Evolutionary conservation across 257 asterid species (phyloP).

Genomic region (Gentiana straminea): DNA sequence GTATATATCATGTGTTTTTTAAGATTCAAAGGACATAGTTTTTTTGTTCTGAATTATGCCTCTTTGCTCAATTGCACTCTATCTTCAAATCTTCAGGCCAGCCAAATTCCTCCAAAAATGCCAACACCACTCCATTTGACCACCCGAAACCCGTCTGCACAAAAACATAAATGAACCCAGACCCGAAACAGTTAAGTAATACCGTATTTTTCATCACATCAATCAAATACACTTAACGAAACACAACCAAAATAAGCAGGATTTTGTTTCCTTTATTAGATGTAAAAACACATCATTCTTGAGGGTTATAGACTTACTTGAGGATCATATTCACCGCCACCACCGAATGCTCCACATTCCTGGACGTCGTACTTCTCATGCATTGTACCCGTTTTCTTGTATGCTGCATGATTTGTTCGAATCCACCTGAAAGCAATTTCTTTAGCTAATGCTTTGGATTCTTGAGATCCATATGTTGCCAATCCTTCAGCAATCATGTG

Average conservation of each 20-base stretch:
- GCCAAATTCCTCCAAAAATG: conserved; percentile 89
- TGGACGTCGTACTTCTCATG: conserved; percentile 73
- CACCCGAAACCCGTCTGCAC: conserved; percentile 96
- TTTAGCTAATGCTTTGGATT: conserved; percentile 39
- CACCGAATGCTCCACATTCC: conserved; percentile 63
- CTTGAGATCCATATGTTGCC: conserved; percentile 32
- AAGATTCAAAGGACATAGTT: too few species aligned
- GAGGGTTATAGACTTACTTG: conserved; percentile 44
- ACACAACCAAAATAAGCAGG: too few species aligned
- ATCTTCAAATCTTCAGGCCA: conserved; percentile 52
- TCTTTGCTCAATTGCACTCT: conserved; percentile 26
- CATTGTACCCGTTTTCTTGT: conserved; percentile 65
- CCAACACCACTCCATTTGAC: conserved; percentile 87
- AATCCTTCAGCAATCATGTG: conserved; percentile 91
- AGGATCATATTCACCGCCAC: conserved; percentile 76
- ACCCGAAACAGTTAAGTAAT: not conserved
- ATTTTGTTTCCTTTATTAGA: too few species aligned
- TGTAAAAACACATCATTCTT: too few species aligned
- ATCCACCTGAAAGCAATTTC: conserved; percentile 72
- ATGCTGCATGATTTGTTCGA: conserved; percentile 60
- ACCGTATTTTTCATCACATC: not conserved
- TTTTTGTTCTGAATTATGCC: too few species aligned
- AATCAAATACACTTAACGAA: too few species aligned
- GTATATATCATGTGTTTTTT: too few species aligned
- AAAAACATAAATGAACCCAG: not conserved